phyloP scores from a whole-genome alignment of 805 yeast genomes.

The Ascoidea asiatica region DNA sequence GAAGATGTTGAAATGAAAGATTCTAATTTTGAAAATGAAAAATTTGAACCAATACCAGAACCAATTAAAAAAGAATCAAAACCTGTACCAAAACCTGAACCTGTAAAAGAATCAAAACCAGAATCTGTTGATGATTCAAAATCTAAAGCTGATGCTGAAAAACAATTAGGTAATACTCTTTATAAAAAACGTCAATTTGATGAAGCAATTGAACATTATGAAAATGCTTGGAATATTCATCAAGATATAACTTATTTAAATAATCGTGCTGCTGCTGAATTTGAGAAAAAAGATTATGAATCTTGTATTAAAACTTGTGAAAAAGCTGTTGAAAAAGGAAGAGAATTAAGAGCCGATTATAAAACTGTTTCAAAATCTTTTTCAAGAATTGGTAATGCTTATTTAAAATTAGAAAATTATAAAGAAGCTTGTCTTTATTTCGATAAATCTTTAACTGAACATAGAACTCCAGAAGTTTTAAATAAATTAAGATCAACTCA shows the following conservation, averaged over 20 bases:
- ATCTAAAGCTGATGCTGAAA: slow-evolving; percentile 50
- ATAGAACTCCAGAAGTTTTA: slow-evolving; percentile 88
- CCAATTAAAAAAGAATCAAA: slow-evolving; percentile 11
- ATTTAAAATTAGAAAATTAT: slow-evolving; percentile 62
- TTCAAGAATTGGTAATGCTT: slow-evolving; percentile 79
- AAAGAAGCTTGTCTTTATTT: slow-evolving; percentile 62
- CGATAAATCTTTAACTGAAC: slow-evolving; percentile 91
- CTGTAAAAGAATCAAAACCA: slow-evolving; percentile 13
- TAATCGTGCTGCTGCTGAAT: slow-evolving; percentile 97
- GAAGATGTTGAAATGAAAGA: slow-evolving; percentile 15
- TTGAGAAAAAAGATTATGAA: slow-evolving; percentile 86
- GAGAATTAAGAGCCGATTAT: slow-evolving; percentile 84
- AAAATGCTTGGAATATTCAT: slow-evolving; percentile 71
- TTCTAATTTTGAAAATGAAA: slow-evolving; percentile 15
- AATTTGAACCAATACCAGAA: not conserved
- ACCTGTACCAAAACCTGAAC: slow-evolving; percentile 9
- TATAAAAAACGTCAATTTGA: slow-evolving; percentile 85
- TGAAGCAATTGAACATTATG: slow-evolving; percentile 79
- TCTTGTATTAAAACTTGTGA: slow-evolving; percentile 71
- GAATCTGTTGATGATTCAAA: slow-evolving; percentile 22
- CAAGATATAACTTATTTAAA: slow-evolving; percentile 88
- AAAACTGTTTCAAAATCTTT: slow-evolving; percentile 85
- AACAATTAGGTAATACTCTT: slow-evolving; percentile 73
- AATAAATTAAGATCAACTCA: slow-evolving; percentile 80
- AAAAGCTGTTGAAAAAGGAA: slow-evolving; percentile 77